Base-by-base conservation (phyloP, 169 alveolate species). In the Besnoitia besnoiti region DNA sequence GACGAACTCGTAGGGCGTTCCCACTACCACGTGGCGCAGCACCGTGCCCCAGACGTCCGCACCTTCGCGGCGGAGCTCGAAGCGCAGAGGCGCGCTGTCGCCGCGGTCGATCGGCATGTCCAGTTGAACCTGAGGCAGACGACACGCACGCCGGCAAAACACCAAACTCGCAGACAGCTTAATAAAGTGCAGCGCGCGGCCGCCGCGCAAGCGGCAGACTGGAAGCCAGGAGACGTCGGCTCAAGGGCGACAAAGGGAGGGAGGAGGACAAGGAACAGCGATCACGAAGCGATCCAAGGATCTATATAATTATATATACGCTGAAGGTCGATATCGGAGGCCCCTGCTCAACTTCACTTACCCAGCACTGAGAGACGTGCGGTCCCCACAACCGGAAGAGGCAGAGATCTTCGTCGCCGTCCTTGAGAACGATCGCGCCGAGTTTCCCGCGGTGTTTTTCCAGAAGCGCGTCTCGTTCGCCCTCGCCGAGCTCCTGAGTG, bases 351-450 rank as follows among this genome's bases (percentile, higher is more conserved):
- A n/a, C 19, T 24, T 19, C 40, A 5, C 80, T 67, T n/a, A 67
- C 80, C 80, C 80, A 67, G 80, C 80, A 67, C 80, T n/a, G 39
- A 1, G 3, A 37, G 30, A 67, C 80, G 44, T 67, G 80, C 7
- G 80, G 80, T 0, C 80, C 80, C 80, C 80, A 67, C 39, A 67
- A n/a, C 12, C 80, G 40, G 19, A 67, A 67, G 80, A 67, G 80
- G 19, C 80, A 67, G 80, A 67, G 47, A 0, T 35, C 80, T n/a
- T 67, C 80, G 80, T 67, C 80, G 67, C 67, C 24, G 67, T 55
- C 67, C 24, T n/a, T 16, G 30, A 55, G 67, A 19, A 55, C 67
- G 67, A 5, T 0, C 12, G 67, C 67, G 12, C 67, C 67, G 33
- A 55, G 12, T 55, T 55, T 55, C n/a, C 67, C 67, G 7, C 67